Percentiles rank a stretch among this genome's conserved stretches.
phyloP scores from a whole-genome alignment of 2,329 filamentous ascomycete species.

The Magnaporthiopsis rhizophila region DNA sequence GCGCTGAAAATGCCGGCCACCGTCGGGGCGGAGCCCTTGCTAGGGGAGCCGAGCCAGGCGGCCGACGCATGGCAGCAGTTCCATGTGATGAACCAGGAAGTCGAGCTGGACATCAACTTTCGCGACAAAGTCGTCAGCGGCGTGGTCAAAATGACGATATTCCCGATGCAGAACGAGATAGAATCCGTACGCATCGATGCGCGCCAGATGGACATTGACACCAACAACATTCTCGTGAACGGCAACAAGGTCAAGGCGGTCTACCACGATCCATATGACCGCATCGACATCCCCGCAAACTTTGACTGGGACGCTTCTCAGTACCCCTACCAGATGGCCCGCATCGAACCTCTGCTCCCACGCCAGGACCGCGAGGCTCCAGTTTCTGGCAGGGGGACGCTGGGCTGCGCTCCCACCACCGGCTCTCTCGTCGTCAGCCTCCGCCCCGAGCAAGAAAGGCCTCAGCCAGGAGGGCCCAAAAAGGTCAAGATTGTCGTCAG shows the following conservation, averaged over 20 bases:
- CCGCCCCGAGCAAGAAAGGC: constrained; percentile 26
- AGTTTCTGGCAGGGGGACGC: constrained; percentile 45
- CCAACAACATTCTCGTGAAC: constrained; percentile 44
- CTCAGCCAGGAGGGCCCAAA: background rate
- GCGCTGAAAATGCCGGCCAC: constrained; percentile 18
- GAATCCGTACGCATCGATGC: constrained; percentile 53
- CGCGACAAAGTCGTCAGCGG: constrained; percentile 65
- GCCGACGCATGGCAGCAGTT: constrained; percentile 25
- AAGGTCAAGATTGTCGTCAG: constrained; percentile 5
- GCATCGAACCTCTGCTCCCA: constrained; percentile 46
- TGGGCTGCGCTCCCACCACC: constrained; percentile 48
- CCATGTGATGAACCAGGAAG: constrained; percentile 70
- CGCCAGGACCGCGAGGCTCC: constrained; percentile 45
- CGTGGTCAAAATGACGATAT: constrained; percentile 72
- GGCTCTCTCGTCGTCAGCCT: constrained; percentile 38
- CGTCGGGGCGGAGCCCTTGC: constrained; percentile 11
- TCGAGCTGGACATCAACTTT: constrained; percentile 87
- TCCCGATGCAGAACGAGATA: constrained; percentile 47
- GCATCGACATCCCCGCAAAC: constrained; percentile 50
- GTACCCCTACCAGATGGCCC: constrained; percentile 66
- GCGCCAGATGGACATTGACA: constrained; percentile 52
- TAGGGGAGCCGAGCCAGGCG: constrained; percentile 9
- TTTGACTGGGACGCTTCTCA: constrained; percentile 63
- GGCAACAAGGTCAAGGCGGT: constrained; percentile 34
- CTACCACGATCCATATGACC: constrained; percentile 60